Evolutionary conservation across 179 eudicot genomes (phyloP), one percentile per base, ranked within the genome.

Genomic region (Gypsophila paniculata): DNA sequence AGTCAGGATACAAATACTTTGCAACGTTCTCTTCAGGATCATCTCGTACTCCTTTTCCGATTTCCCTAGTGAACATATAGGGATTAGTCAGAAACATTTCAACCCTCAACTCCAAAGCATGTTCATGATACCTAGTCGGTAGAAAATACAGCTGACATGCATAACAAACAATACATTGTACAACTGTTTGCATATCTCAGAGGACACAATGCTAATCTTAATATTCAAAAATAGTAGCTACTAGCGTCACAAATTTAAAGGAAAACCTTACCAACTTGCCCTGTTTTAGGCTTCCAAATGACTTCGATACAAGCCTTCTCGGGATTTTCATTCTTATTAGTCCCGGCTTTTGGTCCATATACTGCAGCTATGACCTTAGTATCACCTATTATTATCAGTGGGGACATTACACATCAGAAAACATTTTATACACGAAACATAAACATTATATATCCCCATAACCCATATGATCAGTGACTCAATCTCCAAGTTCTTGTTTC

Each of bases 291-390:
- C 90, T 94, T 94, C 99, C 97, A 94, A 82, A 87, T 81, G 48
- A 94, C 94, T 82, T 94, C 99, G 74, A 94, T 72, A 62, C 85
- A 89, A 81, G 97, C 96, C 78, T 90, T 94, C 82, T 91, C 96
- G 22, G 99, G 97, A 73, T 94, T 91, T 78, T 94, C 99, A 75
- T 89, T 91, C 83, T 87, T 94, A 83, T 84, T 91, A 7, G 91
- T 88, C 76, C 97, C 99, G 19, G 92, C 94, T 74, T 87, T 89
- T 18, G 99, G 99, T 62, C 99, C 99, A 79, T 84, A 91, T 65
- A 94, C 99, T 34, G 94, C 94, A 72, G 91, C 97, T 74, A 91
- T 76, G 32, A 94, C 91, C 75, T 87, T 91, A 0, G 98, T 91
- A 68, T 86, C 89, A 76, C 98, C 98, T 93, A 70, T 23, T 93